Evolutionary conservation across 352 stramenopile genomes (phyloP).

Genomic region (Pythium folliculosum): DNA sequence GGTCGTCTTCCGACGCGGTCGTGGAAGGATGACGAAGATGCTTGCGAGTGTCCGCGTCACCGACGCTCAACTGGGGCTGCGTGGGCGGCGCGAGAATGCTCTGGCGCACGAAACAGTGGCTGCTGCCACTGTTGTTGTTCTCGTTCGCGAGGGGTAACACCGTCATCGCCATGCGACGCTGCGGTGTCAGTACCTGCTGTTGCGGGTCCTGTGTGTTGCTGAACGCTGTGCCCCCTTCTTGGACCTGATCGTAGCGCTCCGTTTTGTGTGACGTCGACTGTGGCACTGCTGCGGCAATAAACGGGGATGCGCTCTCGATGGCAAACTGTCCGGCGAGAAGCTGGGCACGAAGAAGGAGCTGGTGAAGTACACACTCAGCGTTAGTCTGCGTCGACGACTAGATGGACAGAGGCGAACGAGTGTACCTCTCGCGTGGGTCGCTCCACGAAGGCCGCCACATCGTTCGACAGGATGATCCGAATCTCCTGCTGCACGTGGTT

Average conservation of each 20-base stretch:
- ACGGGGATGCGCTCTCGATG: background rate
- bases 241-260: background rate
- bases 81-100: slow-evolving; percentile 15
- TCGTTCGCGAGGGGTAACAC: slow-evolving; percentile 1
- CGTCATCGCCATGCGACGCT: slow-evolving; percentile 24
- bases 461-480: slow-evolving; percentile 37
- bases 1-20: slow-evolving; percentile 13
- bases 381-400: slow-evolving; percentile 5
- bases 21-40: slow-evolving; percentile 4
- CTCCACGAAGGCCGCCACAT: slow-evolving; percentile 37
- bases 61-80: background rate
- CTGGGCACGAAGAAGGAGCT: slow-evolving; percentile 21
- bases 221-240: background rate
- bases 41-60: background rate
- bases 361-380: background rate
- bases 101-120: slow-evolving; percentile 10
- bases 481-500: slow-evolving; percentile 49
- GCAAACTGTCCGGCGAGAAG: slow-evolving; percentile 11
- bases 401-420: too few species aligned
- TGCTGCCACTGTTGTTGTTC: background rate
- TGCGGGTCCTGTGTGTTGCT: slow-evolving; percentile 7
- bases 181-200: slow-evolving; percentile 1
- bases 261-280: too few species aligned
- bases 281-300: background rate
- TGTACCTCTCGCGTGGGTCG: slow-evolving; percentile 48